Percentiles rank a stretch among this genome's conserved stretches.
Conservation (phyloP, 2,329 filamentous ascomycete species). For the Nectriaceae sp. region DNA sequence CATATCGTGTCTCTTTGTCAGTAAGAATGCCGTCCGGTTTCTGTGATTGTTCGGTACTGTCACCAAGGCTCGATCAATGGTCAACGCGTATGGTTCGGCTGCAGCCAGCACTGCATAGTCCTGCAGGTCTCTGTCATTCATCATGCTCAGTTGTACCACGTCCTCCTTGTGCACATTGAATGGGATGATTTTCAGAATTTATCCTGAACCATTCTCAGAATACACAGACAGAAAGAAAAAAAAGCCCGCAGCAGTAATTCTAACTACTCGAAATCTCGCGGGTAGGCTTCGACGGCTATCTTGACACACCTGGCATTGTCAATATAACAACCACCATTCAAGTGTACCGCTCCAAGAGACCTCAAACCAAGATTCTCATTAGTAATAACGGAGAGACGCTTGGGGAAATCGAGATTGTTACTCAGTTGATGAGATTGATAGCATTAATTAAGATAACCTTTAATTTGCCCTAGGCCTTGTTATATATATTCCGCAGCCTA, state of each 20-base stretch:
- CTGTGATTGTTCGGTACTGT: constrained; percentile 2
- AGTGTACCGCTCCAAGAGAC: no score
- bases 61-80: constrained; percentile 3
- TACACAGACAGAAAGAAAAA: no score
- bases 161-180: constrained; percentile 12
- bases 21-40: constrained; percentile 8
- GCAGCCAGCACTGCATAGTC: constrained; percentile 6
- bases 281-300: no score
- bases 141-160: constrained; percentile 8
- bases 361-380: not conserved
- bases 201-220: no score
- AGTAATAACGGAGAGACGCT: not conserved
- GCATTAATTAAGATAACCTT: not conserved
- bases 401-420: not conserved
- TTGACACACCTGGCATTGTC: no score
- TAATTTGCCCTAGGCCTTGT: not conserved
- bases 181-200: constrained; percentile 5
- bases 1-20: constrained; percentile 1
- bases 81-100: constrained; percentile 8
- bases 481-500: not conserved
- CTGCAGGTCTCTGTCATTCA: constrained; percentile 9
- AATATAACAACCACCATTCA: no score
- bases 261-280: no score
- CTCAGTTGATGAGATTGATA: not conserved
- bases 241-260: no score